Evolutionary conservation across 2,329 filamentous ascomycete species (phyloP), one percentile per base, ranked within the genome.

Genomic region (Botrytis squamosa): DNA sequence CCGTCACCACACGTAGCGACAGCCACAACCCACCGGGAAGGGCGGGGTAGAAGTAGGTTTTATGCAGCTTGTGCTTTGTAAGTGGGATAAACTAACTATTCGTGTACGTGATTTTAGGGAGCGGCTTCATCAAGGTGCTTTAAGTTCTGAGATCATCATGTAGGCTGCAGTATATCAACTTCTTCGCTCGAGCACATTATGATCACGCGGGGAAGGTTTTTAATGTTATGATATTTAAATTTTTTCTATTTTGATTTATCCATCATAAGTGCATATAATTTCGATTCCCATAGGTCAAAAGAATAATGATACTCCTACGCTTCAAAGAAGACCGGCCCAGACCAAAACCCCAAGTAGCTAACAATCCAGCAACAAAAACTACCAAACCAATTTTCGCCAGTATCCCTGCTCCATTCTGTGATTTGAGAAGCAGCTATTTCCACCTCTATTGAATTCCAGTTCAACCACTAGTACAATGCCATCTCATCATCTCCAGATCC

Each of bases 351-450:
- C 25, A 40, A 40, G 60, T 25, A 14, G n/a, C 60, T 40, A 42
- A 42, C n/a, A 29, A 57, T 33, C 52, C 52, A 57, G n/a, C n/a
- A 57, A 57, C 52, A 57, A 16, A 29, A 33, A 57, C n/a, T 6
- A 16, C 22, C 60, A 63, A 40, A 25, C 63, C 63, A 36, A 65
- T 65, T 46, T 46, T 65, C 63, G 63, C 63, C 63, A 46, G 63
- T 65, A 36, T 29, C 42, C 38, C 25, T 44, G 10, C 14, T 36
- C 25, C n/a, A 46, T 36, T 46, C 42, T 46, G 42, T 46, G 42
- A 36, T 46, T 12, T 44, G n/a, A 46, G 63, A 46, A 46, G 25
- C 20, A 22, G 42, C 40, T 16, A 36, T 36, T 46, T 33, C 63
- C 42, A 20, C 42, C 42, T 65, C 63, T 65, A 65, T 67, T 36